Conservation (phyloP, 257 asterid genomes). For the Salvia hispanica region DNA sequence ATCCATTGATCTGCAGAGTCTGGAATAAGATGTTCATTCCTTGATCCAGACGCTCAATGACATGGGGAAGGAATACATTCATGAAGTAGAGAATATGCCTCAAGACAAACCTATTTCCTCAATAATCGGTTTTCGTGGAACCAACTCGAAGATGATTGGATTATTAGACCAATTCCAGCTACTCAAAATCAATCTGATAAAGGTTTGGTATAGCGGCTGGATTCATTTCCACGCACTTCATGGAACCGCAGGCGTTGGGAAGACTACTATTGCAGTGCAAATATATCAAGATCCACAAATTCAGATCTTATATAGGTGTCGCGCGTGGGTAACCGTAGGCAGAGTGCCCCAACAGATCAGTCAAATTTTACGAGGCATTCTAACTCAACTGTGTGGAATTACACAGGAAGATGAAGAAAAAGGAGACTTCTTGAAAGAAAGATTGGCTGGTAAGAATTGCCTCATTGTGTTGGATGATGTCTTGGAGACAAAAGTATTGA, state of each 20-base stretch:
- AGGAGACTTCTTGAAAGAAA: too few relatives aligned
- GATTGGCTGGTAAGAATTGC: too few relatives aligned
- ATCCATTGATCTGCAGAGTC: too few relatives aligned
- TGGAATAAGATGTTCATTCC: neutral
- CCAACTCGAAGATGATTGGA: slow-evolving; percentile 9
- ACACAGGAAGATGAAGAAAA: too few relatives aligned
- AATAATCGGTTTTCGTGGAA: neutral
- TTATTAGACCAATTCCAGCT: neutral
- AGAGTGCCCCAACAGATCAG: too few relatives aligned
- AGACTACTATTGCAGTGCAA: slow-evolving; percentile 1
- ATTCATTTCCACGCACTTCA: neutral
- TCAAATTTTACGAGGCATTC: too few relatives aligned
- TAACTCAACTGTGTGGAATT: too few relatives aligned
- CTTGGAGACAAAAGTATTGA: too few relatives aligned
- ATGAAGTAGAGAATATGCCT: neutral
- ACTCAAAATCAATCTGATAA: neutral
- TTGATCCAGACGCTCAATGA: neutral
- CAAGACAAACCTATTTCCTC: neutral
- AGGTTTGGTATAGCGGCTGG: too few relatives aligned
- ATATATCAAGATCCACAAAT: slow-evolving; percentile 14
- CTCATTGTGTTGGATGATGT: too few relatives aligned
- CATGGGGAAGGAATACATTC: neutral
- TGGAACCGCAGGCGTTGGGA: slow-evolving; percentile 27
- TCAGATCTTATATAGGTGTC: too few relatives aligned
- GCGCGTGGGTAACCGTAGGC: too few relatives aligned